Evolutionary conservation across 768 basidiomycete genomes (phyloP).

Genomic region (Psilocybe tampanensis): DNA sequence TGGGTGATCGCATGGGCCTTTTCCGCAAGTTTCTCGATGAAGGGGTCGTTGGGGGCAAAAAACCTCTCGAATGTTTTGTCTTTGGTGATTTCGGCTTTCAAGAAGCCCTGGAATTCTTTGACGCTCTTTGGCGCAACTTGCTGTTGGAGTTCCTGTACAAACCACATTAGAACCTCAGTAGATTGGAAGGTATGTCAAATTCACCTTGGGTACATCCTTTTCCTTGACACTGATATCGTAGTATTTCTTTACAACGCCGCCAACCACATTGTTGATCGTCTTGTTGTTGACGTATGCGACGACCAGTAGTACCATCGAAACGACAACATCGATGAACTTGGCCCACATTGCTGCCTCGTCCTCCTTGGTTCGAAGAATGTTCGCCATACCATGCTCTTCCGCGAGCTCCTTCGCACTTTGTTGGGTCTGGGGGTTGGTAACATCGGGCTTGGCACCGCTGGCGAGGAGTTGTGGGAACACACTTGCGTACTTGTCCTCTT

Average conservation of each 20-base stretch:
- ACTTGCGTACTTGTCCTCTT: not conserved
- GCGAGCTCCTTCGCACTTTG: conserved; percentile 3
- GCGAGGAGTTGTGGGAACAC: conserved; percentile 12
- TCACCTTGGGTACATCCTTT: conserved; percentile 17
- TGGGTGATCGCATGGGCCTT: conserved; percentile 12
- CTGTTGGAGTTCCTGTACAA: conserved; percentile 7
- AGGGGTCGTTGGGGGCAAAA: conserved; percentile 12
- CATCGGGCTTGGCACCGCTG: not conserved
- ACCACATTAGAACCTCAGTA: not conserved
- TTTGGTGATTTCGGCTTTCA: conserved; percentile 13
- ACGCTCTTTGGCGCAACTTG: conserved; percentile 12
- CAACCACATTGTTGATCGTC: conserved; percentile 8
- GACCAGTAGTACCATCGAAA: conserved; percentile 17
- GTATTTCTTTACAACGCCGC: conserved; percentile 15
- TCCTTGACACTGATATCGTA: conserved; percentile 10
- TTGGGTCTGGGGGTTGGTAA: not conserved
- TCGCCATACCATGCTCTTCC: conserved; percentile 3
- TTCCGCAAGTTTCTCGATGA: conserved; percentile 14
- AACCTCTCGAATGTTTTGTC: conserved; percentile 12
- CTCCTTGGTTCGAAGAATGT: not conserved
- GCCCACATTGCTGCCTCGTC: not conserved
- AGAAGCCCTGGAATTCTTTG: conserved; percentile 10
- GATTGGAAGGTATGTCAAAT: not conserved
- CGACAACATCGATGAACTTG: conserved; percentile 22
- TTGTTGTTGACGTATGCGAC: conserved; percentile 19